Evolutionary conservation across 2,329 filamentous ascomycete genomes (phyloP), one percentile per base, ranked within the genome.

Genomic region (Calcarisporium arbuscula): DNA sequence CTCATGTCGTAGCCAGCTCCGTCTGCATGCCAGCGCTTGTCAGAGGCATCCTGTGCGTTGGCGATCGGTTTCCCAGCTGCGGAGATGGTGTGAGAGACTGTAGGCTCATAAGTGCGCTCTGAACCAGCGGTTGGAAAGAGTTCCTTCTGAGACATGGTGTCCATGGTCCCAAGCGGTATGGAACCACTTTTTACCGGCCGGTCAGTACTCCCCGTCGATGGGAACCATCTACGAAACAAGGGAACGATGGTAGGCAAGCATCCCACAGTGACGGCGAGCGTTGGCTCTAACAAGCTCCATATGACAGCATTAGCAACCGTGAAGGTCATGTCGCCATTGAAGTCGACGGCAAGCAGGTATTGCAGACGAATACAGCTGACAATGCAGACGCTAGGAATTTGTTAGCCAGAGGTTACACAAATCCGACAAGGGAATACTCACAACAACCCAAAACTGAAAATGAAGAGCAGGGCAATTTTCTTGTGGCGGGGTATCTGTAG

Each of bases 341-440:
- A 30, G 28, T 30, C 28, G 19, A 30, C 28, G 8, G 28, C 28
- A 30, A 30, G 28, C 3, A 30, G 14, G 12, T 30, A 30, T 17
- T 30, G 28, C 16, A 64, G 51, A 4, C 61, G 55, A 35, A 62
- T 43, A 28, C 47, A 48, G 32, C 51, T 58, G 29, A 61, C 52
- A 22, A 62, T 50, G 36, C 54, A 58, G 2, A 54, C 54, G 7
- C 57, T 60, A 34, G 23, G 25, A 17, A 30, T n/a, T n/a, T n/a
- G n/a, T n/a, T n/a, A n/a, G n/a, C n/a, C n/a, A n/a, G n/a, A n/a
- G n/a, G n/a, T n/a, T n/a, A n/a, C n/a, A n/a, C n/a, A n/a, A n/a
- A n/a, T n/a, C n/a, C n/a, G n/a, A n/a, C n/a, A n/a, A n/a, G n/a
- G n/a, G n/a, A n/a, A n/a, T 21, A 45, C 54, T 48, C 36, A 60